These are phyloP conservation scores for Boletales sp. DNA, from an alignment of 768 basidiomycete genomes.

Conservation along the genomic window DNA sequence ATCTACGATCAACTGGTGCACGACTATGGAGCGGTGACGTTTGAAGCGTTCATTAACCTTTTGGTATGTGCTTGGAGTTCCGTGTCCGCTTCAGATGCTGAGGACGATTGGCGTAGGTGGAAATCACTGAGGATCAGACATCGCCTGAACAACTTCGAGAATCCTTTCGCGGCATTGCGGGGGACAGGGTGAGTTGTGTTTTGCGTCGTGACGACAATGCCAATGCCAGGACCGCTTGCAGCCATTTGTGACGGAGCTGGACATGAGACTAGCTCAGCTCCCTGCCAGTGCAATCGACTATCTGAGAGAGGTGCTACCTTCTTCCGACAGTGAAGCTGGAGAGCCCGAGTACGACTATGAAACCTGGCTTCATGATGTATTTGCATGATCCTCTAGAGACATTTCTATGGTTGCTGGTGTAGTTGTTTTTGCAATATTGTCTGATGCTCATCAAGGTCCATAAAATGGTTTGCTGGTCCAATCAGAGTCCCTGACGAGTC, in stretches of 20 bases:
- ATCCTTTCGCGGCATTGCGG: conserved; percentile 89
- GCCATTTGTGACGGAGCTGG: conserved; percentile 92
- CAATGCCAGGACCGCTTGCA: conserved; percentile 30
- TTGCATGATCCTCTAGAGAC: conserved; percentile 39
- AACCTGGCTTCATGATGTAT: conserved; percentile 76
- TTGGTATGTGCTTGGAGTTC: conserved; percentile 48
- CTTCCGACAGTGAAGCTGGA: conserved; percentile 44
- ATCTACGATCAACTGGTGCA: conserved; percentile 77
- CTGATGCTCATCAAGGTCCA: no score
- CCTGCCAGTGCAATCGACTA: conserved; percentile 76
- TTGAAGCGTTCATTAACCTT: conserved; percentile 92
- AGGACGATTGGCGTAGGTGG: conserved; percentile 54
- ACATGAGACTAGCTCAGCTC: conserved; percentile 80
- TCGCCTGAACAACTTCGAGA: conserved; percentile 89
- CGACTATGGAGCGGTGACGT: conserved; percentile 86
- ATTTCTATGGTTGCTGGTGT: no score
- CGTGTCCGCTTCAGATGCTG: neutral
- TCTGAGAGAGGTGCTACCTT: conserved; percentile 79
- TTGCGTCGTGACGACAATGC: neutral
- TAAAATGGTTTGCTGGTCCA: no score
- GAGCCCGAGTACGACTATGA: conserved; percentile 81
- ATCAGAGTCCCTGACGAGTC: no score
- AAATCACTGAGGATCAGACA: conserved; percentile 94
- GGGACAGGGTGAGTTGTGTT: conserved; percentile 65
- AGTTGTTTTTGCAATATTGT: no score